Conservation (phyloP, 2,329 filamentous ascomycete genomes). For the Didymosphaeria variabile region DNA sequence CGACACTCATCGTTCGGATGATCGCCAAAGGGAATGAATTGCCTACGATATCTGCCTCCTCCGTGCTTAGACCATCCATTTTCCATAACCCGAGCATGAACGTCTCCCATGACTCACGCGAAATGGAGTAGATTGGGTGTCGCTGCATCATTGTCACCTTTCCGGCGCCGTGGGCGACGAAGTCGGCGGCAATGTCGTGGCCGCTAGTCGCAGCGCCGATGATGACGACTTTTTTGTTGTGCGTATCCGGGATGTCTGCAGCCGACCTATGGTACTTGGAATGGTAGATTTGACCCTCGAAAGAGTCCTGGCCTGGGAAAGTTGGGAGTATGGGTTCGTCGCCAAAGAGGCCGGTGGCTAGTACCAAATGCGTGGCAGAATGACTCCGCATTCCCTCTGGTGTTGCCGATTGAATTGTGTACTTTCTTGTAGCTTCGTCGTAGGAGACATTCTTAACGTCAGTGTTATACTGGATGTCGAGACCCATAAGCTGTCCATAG, state of each 20-base stretch:
- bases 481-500: not conserved
- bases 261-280: not conserved
- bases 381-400: not conserved
- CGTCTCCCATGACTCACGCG: not conserved
- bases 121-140: not conserved
- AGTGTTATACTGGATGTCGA: not conserved
- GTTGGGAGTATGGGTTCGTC: not conserved
- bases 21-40: not conserved
- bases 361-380: not conserved
- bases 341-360: not conserved
- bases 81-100: not conserved
- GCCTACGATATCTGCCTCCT: not conserved
- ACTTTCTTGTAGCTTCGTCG: not conserved
- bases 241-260: not conserved
- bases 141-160: not conserved
- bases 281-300: not conserved
- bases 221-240: not conserved
- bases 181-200: not conserved
- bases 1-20: not conserved
- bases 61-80: not conserved
- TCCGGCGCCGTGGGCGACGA: not conserved
- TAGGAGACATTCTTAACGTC: not conserved
- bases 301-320: not conserved
- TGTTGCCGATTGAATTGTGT: not conserved
- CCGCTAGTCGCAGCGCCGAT: not conserved